Evolutionary conservation across 345 rosid species (phyloP), one percentile per base, ranked within the genome.

Genomic region (Camelina neglecta): DNA sequence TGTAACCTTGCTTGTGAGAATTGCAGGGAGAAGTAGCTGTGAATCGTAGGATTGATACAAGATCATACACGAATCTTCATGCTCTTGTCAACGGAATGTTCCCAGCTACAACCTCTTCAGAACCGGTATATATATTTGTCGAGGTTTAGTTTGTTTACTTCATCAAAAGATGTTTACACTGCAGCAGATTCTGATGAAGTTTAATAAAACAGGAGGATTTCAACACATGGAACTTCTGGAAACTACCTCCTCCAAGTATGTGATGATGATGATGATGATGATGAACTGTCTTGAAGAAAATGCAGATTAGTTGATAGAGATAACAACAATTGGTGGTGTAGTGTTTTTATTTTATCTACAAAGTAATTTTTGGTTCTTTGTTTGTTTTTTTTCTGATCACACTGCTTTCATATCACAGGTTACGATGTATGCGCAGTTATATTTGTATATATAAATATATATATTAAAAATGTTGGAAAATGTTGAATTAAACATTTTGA

Each of bases 151-250:
- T 63, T 56, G 18, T 42, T 12, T 60, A 21, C 26, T 57, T 18
- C 50, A 45, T 10, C 29, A 6, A 39, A 24, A 1, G 36, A 16
- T 69, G 36, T 51, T 60, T 48, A 35, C 6, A 33, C 4, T 18
- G 38, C 23, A 31, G 78, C 23, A 36, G 78, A 20, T 41, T 72
- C 1, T 63, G 9, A 50, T 73, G 39, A 54, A 60, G 18, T 6
- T 47, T 57, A 33, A 59, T 58, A 61, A 64, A 65, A 50, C 89
- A 94, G 98, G 98, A 94, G 85, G 97, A 86, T 73, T 94, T 63
- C 67, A 94, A 94, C 83, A 73, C 92, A 13, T 94, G 97, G 97
- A 94, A 94, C 83, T 94, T 39, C 83, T 94, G 98, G 98, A 94
- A 75, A 80, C 73, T 94, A 49, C 95, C 98, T 4, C 85, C 92